These are phyloP conservation scores for Cymbidium sinense DNA, from an alignment of 106 monocot species.

Conservation along the genomic window DNA sequence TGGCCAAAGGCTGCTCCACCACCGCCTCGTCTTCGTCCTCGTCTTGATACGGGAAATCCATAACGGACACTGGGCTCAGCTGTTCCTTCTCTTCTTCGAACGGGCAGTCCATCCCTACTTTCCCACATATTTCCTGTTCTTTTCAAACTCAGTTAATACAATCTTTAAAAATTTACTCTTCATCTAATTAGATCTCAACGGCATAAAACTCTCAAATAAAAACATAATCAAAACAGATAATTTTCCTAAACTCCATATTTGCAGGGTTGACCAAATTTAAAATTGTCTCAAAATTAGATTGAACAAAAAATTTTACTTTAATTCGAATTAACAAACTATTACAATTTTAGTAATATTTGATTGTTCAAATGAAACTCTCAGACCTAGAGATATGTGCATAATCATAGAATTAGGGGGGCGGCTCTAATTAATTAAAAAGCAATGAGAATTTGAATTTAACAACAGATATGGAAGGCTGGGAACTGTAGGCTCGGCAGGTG, in stretches of 20 bases:
- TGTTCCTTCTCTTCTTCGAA: constrained; percentile 54
- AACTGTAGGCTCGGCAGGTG: neutral
- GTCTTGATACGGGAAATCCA: constrained; percentile 56
- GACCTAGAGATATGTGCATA: neutral
- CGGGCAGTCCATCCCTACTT: neutral
- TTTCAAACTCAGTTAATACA: neutral
- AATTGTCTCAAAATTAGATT: no score
- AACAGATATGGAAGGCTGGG: neutral
- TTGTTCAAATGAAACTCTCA: neutral
- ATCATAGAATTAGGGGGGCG: neutral
- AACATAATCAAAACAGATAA: no score
- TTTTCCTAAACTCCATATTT: no score
- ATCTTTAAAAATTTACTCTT: neutral
- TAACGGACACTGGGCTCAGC: constrained; percentile 59
- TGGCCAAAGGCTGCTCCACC: constrained; percentile 6
- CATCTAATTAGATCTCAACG: no score
- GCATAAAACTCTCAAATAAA: no score
- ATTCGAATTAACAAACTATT: no score
- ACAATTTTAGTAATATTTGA: neutral
- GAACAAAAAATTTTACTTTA: no score
- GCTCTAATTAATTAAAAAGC: no score
- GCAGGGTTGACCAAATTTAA: no score
- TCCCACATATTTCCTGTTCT: neutral
- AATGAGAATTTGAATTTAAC: neutral
- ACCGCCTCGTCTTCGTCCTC: neutral